phyloP scores from a whole-genome alignment of 352 stramenopile genomes.

The Phytophthora tentaculata region DNA sequence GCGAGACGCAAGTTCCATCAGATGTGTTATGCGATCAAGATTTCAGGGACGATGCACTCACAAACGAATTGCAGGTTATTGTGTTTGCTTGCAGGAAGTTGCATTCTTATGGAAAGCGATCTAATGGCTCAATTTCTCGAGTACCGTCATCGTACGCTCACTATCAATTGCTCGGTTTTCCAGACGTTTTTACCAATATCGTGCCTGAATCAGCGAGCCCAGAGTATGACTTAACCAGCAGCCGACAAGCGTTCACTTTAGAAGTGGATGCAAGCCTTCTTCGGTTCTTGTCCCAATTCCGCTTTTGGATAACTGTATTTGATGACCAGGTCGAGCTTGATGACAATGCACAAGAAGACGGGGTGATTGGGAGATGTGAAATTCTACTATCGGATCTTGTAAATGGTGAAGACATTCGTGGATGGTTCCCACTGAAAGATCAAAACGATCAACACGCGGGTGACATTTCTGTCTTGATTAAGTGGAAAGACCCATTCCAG shows the following conservation, averaged over 20 bases:
- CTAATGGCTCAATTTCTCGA: slow-evolving; percentile 34
- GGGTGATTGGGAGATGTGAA: slow-evolving; percentile 76
- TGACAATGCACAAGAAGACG: slow-evolving; percentile 45
- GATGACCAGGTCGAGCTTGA: slow-evolving; percentile 70
- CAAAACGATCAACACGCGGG: slow-evolving; percentile 58
- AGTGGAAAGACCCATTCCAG: slow-evolving; percentile 83
- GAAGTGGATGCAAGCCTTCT: slow-evolving; percentile 79
- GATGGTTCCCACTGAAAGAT: slow-evolving; percentile 79
- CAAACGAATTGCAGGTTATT: slow-evolving; percentile 77
- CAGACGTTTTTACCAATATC: slow-evolving; percentile 91
- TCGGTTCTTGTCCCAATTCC: slow-evolving; percentile 85
- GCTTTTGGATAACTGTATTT: slow-evolving; percentile 87
- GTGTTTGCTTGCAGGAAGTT: slow-evolving; percentile 72
- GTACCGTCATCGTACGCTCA: slow-evolving; percentile 86
- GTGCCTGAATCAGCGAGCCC: slow-evolving; percentile 62
- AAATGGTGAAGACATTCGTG: slow-evolving; percentile 70
- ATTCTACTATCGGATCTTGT: slow-evolving; percentile 74
- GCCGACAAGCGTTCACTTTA: slow-evolving; percentile 70
- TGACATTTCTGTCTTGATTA: slow-evolving; percentile 73
- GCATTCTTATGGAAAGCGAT: slow-evolving; percentile 51
- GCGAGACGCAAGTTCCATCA: background rate
- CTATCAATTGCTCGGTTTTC: slow-evolving; percentile 91
- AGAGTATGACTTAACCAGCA: slow-evolving; percentile 75
- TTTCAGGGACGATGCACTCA: slow-evolving; percentile 21
- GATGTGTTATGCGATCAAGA: slow-evolving; percentile 32